Percentiles rank a stretch among this genome's conserved stretches.
Conservation (phyloP, 2,329 filamentous ascomycete genomes). For the Fusarium redolens region DNA sequence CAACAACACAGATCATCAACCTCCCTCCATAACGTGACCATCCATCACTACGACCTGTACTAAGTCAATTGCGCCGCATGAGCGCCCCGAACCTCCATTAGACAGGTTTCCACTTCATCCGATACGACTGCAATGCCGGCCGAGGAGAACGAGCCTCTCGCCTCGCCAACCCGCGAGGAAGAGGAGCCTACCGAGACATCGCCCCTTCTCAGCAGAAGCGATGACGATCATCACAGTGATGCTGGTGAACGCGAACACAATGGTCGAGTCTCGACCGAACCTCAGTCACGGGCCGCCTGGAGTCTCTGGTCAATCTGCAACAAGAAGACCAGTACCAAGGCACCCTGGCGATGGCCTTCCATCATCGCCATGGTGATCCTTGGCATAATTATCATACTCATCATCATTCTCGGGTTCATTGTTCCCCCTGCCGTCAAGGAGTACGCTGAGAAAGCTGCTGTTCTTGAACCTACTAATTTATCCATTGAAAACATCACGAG, state of each 20-base stretch:
- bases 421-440: conserved; percentile 82
- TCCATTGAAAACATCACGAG: conserved; percentile 87
- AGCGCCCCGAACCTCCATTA: conserved; percentile 15
- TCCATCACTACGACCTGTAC: neutral
- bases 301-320: conserved; percentile 36
- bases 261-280: conserved; percentile 29
- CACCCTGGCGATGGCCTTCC: conserved; percentile 74
- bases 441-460: conserved; percentile 85
- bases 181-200: conserved; percentile 57
- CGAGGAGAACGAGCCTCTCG: conserved; percentile 59
- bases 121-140: conserved; percentile 54
- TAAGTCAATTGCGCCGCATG: conserved; percentile 18
- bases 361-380: conserved; percentile 78
- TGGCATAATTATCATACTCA: conserved; percentile 69
- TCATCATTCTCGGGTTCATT: conserved; percentile 84
- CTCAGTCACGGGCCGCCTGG: conserved; percentile 28
- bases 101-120: conserved; percentile 45
- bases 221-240: conserved; percentile 53
- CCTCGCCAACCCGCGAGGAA: conserved; percentile 50
- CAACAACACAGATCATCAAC: conserved; percentile 4
- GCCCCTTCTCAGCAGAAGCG: conserved; percentile 58
- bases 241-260: conserved; percentile 41
- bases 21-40: neutral
- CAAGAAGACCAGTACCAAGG: conserved; percentile 40
- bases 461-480: conserved; percentile 84